Evolutionary conservation across 768 basidiomycete genomes (phyloP).

Genomic region (Lactarius psammicola): DNA sequence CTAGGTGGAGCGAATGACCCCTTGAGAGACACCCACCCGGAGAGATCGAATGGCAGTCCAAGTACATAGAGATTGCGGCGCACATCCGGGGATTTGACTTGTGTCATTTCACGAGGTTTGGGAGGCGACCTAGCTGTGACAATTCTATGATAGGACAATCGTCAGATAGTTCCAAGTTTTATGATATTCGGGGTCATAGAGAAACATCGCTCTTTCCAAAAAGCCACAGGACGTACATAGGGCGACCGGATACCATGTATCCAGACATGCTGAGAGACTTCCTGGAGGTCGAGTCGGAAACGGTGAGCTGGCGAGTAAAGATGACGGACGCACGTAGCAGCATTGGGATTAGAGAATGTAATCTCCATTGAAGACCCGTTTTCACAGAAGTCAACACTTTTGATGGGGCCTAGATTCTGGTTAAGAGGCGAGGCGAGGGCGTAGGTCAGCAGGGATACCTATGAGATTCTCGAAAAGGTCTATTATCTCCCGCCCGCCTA

Average conservation of each 20-base stretch:
- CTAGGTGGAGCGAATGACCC: slow-evolving; percentile 27
- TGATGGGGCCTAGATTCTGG: slow-evolving; percentile 18
- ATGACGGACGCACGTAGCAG: slow-evolving; percentile 46
- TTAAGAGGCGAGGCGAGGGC: slow-evolving; percentile 10
- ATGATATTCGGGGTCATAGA: not conserved
- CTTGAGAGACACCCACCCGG: slow-evolving; percentile 51
- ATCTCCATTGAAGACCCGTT: slow-evolving; percentile 48
- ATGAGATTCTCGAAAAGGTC: slow-evolving; percentile 57
- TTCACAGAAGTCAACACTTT: slow-evolving; percentile 16
- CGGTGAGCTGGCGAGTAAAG: slow-evolving; percentile 17
- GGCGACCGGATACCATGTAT: slow-evolving; percentile 52
- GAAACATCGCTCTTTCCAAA: not conserved
- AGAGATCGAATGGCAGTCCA: slow-evolving; percentile 77
- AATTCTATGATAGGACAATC: slow-evolving; percentile 21
- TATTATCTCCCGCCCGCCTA: slow-evolving; percentile 47
- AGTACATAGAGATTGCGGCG: slow-evolving; percentile 85
- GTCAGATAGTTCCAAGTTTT: slow-evolving; percentile 5
- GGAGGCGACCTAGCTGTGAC: slow-evolving; percentile 30
- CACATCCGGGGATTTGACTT: slow-evolving; percentile 41
- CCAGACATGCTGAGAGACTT: slow-evolving; percentile 69
- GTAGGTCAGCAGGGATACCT: slow-evolving; percentile 39
- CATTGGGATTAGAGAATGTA: slow-evolving; percentile 51
- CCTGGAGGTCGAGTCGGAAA: slow-evolving; percentile 36
- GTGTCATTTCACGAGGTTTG: slow-evolving; percentile 29
- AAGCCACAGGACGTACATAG: slow-evolving; percentile 48